Conservation (phyloP, 257 asterid genomes). For the Solanum appendiculatum region DNA sequence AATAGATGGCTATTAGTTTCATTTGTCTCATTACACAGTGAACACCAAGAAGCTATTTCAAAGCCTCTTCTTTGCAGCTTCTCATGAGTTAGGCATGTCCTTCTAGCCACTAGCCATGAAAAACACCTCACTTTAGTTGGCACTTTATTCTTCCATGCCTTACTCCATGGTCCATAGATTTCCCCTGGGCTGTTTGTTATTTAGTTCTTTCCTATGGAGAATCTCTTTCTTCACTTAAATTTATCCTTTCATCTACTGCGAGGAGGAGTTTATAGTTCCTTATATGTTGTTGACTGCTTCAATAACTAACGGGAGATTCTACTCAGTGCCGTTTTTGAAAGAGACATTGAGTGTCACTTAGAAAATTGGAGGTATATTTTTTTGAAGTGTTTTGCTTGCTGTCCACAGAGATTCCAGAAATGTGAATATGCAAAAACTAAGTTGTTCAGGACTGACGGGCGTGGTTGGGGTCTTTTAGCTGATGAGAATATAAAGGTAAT, state of each 20-base stretch:
- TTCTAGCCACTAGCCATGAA: no score
- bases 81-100: no score
- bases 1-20: no score
- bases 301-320: not conserved
- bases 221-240: not conserved
- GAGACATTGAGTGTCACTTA: not conserved
- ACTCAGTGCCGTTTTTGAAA: not conserved
- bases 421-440: constrained; percentile 61
- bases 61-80: no score
- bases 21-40: no score
- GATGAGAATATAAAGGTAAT: constrained; percentile 68
- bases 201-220: not conserved
- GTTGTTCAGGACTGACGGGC: constrained; percentile 81
- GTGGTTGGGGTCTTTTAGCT: constrained; percentile 93
- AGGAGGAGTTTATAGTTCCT: not conserved
- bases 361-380: constrained; percentile 1
- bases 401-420: constrained; percentile 75
- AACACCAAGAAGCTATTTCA: no score
- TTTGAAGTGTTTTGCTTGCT: constrained; percentile 2
- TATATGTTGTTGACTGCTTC: not conserved
- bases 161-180: no score
- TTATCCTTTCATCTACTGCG: not conserved
- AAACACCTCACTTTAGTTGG: no score
- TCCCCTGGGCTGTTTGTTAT: not conserved
- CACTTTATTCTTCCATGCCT: no score